Evolutionary conservation across 495 filamentous ascomycete genomes (phyloP), one percentile per base, ranked within the genome.

Genomic region (Geoglossum glabrum): DNA sequence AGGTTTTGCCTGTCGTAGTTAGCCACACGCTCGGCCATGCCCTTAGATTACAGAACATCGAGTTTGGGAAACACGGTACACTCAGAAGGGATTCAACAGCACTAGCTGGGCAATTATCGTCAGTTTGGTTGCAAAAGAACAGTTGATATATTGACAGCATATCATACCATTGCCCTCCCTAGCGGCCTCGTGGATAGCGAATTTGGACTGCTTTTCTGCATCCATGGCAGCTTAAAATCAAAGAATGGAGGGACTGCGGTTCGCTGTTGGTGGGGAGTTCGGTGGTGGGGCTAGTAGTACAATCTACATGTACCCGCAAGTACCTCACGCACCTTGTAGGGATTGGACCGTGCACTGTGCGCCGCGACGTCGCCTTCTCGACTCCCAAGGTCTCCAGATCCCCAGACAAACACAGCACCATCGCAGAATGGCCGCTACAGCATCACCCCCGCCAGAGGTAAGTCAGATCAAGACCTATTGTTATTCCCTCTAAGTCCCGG

Each of bases 141-240:
- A 27, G 28, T 62, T 55, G 57, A n/a, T n/a, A n/a, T n/a, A n/a
- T 36, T 54, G 36, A 59, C 58, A 65, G 55, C 57, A 43, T 55
- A 36, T 45, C 40, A 13, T 75, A 95, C 92, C 72, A 75, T 78
- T 86, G 34, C 92, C 90, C 68, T 95, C 87, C 57, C 92, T 77
- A 50, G 85, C 81, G 26, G 92, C 92, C 62, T 85, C 89, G 64
- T 98, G 92, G 49, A 96, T 81, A 55, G 86, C 84, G 66, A 80
- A 93, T 66, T 86, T 90, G 30, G 77, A 63, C 57, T 74, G 67
- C 23, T 70, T 63, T 45, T 67, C 66, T 8, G 70, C 50, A 60
- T 72, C 65, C 75, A 77, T 78, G 23, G 23, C 19, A 7, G 17
- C n/a, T 3, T 47, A 47, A 6, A 19, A 52, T 23, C 30, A 13